Evolutionary conservation across 192 early-diverging fungal genomes (phyloP), one percentile per base, ranked within the genome.

Genomic region (Backusella westeae): DNA sequence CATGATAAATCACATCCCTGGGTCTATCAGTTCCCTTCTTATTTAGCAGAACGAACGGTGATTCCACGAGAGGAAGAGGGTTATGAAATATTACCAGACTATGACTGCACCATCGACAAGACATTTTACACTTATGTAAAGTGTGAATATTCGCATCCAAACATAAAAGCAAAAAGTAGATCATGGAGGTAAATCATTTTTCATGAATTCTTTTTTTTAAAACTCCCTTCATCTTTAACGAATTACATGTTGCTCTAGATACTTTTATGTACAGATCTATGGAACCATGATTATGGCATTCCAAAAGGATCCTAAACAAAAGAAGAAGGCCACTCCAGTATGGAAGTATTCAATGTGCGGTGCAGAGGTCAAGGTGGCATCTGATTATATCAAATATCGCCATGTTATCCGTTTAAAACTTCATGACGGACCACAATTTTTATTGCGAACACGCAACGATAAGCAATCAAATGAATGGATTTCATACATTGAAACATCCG

Each of bases 391-490:
- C 32, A 84, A 86, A 67, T 78, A 83, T 5, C 73, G 82, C 1
- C 72, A 88, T 46, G 85, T 88, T 14, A 73, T 88, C 36, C 83
- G 87, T 8, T 79, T 88, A 49, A 77, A 71, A 15, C 76, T 81
- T 15, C 12, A 52, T n/a, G 67, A 81, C 38, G 85, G 84, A 36
- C 75, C 85, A 12, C 82, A 84, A 6, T 69, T 86, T n/a, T 68
- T 88, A 56, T 23, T 88, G 1, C 79, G 82, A 63, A 82, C 76
- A 36, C 80, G 73, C 26, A 79, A 79, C 34, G 77, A 82, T 8
- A 74, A 80, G 17, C 81, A 88, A 23, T 68, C 77, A 3, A 65
- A 83, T 49, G 76, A 79, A 0, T 88, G 85, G 85, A 72, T 88
- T 1, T 83, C 86, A 42, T 78, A 82, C 17, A 56, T 88, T 35